phyloP scores from a whole-genome alignment of 805 yeast genomes.

The Cyberlindnera suaveolens region DNA sequence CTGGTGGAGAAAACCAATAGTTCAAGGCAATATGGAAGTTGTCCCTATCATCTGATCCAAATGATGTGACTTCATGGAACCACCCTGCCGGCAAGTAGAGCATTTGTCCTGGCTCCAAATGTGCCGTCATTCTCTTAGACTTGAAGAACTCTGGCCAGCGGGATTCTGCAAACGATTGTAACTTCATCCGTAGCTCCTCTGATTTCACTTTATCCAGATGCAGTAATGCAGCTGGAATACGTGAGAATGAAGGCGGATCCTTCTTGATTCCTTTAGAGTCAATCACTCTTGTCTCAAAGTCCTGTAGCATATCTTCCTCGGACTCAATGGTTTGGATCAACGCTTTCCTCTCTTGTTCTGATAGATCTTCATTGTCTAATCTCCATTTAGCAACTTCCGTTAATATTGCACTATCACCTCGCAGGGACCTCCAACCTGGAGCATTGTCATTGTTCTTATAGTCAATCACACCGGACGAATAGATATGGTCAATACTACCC shows the following conservation, averaged over 20 bases:
- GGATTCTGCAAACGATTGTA: conserved; percentile 31
- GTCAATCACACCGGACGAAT: conserved; percentile 61
- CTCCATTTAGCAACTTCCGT: conserved; percentile 43
- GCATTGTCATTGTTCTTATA: conserved; percentile 48
- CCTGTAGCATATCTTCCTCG: conserved; percentile 21
- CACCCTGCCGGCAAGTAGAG: conserved; percentile 71
- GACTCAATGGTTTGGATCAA: conserved; percentile 23
- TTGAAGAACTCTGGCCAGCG: conserved; percentile 44
- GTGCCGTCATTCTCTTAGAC: conserved; percentile 38
- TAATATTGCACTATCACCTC: conserved; percentile 56
- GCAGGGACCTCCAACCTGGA: conserved; percentile 55
- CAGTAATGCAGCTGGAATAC: conserved; percentile 54
- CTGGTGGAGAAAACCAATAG: conserved; percentile 73
- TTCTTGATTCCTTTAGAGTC: conserved; percentile 15
- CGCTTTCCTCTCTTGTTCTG: conserved; percentile 17
- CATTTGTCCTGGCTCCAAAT: conserved; percentile 58
- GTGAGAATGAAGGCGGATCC: conserved; percentile 69
- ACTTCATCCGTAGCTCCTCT: conserved; percentile 15
- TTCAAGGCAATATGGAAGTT: conserved; percentile 55
- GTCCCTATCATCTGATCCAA: conserved; percentile 29
- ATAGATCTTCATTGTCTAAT: conserved; percentile 26
- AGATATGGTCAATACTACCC: conserved; percentile 51
- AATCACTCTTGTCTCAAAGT: conserved; percentile 13
- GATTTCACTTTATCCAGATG: conserved; percentile 51
- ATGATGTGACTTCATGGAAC: conserved; percentile 78